These are phyloP conservation scores for Aspergillus felis DNA, from an alignment of 2,329 filamentous ascomycete genomes.

Conservation along the genomic window DNA sequence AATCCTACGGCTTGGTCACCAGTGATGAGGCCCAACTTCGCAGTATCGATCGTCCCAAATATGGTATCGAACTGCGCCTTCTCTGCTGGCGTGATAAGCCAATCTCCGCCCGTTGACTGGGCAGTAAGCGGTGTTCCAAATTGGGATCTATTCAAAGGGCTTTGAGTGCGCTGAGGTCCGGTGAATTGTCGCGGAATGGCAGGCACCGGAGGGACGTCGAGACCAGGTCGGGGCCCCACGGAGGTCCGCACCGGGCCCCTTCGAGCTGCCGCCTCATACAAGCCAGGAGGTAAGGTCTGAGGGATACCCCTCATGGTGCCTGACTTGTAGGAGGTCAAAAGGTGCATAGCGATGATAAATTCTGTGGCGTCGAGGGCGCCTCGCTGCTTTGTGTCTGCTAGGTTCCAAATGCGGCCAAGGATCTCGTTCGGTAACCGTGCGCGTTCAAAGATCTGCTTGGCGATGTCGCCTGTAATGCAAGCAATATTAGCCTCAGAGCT, in stretches of 20 bases:
- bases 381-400: slow-evolving; percentile 89
- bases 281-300: slow-evolving; percentile 70
- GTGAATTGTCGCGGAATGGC: slow-evolving; percentile 80
- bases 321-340: slow-evolving; percentile 86
- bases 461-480: slow-evolving; percentile 62
- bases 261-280: slow-evolving; percentile 86
- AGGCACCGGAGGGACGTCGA: slow-evolving; percentile 54
- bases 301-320: slow-evolving; percentile 76
- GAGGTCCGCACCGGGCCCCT: slow-evolving; percentile 51
- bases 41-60: slow-evolving; percentile 78
- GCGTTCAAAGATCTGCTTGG: slow-evolving; percentile 93
- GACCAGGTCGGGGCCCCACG: slow-evolving; percentile 50
- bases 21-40: slow-evolving; percentile 76
- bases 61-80: slow-evolving; percentile 85
- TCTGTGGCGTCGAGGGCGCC: slow-evolving; percentile 83
- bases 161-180: slow-evolving; percentile 55
- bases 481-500: slow-evolving; percentile 10
- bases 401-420: slow-evolving; percentile 91
- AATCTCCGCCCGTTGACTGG: slow-evolving; percentile 62
- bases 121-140: slow-evolving; percentile 50
- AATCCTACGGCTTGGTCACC: slow-evolving; percentile 94
- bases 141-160: slow-evolving; percentile 51
- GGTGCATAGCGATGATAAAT: slow-evolving; percentile 97
- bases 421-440: slow-evolving; percentile 85
- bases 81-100: slow-evolving; percentile 77